Evolutionary conservation across 371 early-diverging fungal species (phyloP).

Genomic region (Actinomortierella wolfii): DNA sequence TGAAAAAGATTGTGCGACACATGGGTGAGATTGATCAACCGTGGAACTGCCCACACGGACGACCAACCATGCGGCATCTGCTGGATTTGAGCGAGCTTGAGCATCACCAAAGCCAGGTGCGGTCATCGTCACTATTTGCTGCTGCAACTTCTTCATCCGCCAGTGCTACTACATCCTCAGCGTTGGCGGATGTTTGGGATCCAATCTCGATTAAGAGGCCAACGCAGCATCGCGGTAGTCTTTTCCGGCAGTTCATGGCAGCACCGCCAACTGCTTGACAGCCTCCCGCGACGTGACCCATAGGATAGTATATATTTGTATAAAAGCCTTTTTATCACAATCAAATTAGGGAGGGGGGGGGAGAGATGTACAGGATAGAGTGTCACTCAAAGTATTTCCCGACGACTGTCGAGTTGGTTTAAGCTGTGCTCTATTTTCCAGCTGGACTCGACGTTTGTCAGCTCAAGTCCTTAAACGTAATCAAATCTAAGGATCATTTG

Average conservation of each 20-base stretch:
- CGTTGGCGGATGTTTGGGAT: constrained; percentile 11
- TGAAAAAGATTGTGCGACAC: constrained; percentile 76
- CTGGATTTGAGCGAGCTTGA: constrained; percentile 48
- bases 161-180: not conserved
- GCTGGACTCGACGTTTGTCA: too few species aligned
- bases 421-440: too few species aligned
- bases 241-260: constrained; percentile 32
- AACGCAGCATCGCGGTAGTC: constrained; percentile 23
- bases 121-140: not conserved
- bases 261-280: too few species aligned
- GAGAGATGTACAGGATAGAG: too few species aligned
- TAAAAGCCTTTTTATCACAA: too few species aligned
- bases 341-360: too few species aligned
- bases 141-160: not conserved
- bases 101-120: constrained; percentile 22
- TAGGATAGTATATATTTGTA: too few species aligned
- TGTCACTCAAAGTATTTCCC: too few species aligned
- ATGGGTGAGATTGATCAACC: constrained; percentile 88
- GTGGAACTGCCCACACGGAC: constrained; percentile 99
- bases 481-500: too few species aligned
- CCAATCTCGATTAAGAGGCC: constrained; percentile 32
- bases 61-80: constrained; percentile 95
- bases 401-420: too few species aligned
- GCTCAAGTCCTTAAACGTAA: too few species aligned
- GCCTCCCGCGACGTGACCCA: too few species aligned